Percentiles rank a stretch among this genome's conserved stretches.
These are phyloP conservation scores for Hevea brasiliensis DNA, from an alignment of 345 rosid species.

Conservation along the genomic window DNA sequence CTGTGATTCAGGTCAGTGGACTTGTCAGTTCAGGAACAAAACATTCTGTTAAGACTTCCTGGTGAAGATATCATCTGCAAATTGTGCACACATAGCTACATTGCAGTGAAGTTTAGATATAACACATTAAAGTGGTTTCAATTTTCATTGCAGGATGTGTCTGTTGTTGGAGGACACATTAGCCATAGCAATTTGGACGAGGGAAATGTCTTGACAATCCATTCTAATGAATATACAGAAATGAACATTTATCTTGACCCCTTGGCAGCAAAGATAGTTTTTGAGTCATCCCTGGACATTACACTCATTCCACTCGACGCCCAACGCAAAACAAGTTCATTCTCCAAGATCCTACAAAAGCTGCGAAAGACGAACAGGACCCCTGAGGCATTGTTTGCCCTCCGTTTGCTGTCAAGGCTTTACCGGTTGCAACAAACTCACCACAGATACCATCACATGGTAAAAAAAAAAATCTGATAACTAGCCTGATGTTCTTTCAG, in stretches of 20 bases:
- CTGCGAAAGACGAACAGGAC: constrained; percentile 40
- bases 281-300: constrained; percentile 57
- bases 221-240: constrained; percentile 60
- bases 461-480: constrained; percentile 14
- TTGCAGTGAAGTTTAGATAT: no score
- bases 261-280: constrained; percentile 67
- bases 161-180: constrained; percentile 82
- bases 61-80: no score
- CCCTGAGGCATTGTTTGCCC: constrained; percentile 55
- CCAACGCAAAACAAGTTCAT: constrained; percentile 54
- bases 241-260: constrained; percentile 92
- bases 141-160: constrained; percentile 56
- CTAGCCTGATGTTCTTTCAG: no score
- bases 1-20: constrained; percentile 55
- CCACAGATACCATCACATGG: constrained; percentile 64
- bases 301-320: constrained; percentile 67
- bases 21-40: background rate
- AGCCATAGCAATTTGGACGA: constrained; percentile 31
- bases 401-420: constrained; percentile 51
- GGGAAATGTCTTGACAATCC: constrained; percentile 57
- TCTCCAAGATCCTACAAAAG: constrained; percentile 34
- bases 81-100: no score
- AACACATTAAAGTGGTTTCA: background rate
- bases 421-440: constrained; percentile 46
- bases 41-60: background rate